Evolutionary conservation across 768 basidiomycete species (phyloP).

Genomic region (Asterophora parasitica): DNA sequence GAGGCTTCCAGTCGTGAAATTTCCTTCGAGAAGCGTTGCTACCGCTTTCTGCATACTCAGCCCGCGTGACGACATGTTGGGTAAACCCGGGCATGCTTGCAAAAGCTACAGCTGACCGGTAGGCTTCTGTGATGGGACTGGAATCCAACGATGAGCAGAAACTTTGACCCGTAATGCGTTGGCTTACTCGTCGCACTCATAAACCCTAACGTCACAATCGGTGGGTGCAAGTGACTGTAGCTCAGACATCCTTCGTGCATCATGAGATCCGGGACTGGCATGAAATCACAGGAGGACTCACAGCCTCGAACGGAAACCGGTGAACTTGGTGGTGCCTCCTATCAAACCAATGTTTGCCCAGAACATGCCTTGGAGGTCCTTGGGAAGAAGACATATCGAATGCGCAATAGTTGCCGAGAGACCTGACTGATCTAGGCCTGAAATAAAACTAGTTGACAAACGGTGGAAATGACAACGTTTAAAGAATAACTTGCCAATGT

Average conservation of each 20-base stretch:
- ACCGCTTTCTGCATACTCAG: slow-evolving; percentile 84
- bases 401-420: slow-evolving; percentile 70
- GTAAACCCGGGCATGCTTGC: slow-evolving; percentile 48
- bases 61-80: slow-evolving; percentile 58
- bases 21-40: slow-evolving; percentile 70
- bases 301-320: slow-evolving; percentile 74
- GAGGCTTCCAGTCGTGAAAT: slow-evolving; percentile 59
- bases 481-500: slow-evolving; percentile 61
- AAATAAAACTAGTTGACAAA: slow-evolving; percentile 19
- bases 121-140: slow-evolving; percentile 66
- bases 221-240: slow-evolving; percentile 78
- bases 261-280: slow-evolving; percentile 3
- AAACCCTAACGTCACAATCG: slow-evolving; percentile 70
- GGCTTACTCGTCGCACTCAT: slow-evolving; percentile 69
- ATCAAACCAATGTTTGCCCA: slow-evolving; percentile 92
- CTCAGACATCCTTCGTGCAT: slow-evolving; percentile 57
- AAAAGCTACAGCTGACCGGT: slow-evolving; percentile 56
- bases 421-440: slow-evolving; percentile 79
- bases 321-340: slow-evolving; percentile 76
- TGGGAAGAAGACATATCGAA: slow-evolving; percentile 71
- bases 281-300: slow-evolving; percentile 35
- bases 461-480: slow-evolving; percentile 6
- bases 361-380: slow-evolving; percentile 87
- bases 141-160: slow-evolving; percentile 12
- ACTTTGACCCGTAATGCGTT: slow-evolving; percentile 7